Conservation (phyloP, 2,329 filamentous ascomycete species). For the Exophiala phaeomuriformis region DNA sequence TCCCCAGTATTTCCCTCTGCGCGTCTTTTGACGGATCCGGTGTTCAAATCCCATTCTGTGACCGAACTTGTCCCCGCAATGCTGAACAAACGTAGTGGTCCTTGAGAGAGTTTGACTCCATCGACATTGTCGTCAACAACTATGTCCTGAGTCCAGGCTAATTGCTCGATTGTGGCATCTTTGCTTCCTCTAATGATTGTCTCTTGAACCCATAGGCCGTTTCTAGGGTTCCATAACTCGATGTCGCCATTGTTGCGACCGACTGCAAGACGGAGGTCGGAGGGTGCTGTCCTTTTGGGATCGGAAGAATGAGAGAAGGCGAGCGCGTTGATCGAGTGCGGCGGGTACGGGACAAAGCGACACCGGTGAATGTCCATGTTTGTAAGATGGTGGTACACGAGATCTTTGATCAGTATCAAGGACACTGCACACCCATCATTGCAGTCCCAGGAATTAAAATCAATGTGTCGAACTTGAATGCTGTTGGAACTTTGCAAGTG, state of each 20-base stretch:
- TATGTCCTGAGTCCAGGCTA: constrained; percentile 85
- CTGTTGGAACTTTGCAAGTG: background rate
- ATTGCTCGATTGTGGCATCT: constrained; percentile 78
- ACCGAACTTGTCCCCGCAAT: constrained; percentile 88
- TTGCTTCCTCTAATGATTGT: constrained; percentile 74
- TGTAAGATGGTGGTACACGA: background rate
- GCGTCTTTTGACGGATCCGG: constrained; percentile 68
- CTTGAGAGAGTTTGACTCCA: constrained; percentile 53
- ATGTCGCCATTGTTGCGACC: constrained; percentile 93
- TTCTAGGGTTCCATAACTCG: constrained; percentile 90
- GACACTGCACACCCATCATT: background rate
- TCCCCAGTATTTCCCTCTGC: constrained; percentile 90
- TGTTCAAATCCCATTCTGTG: constrained; percentile 88
- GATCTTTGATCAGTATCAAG: background rate
- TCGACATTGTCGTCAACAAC: constrained; percentile 57
- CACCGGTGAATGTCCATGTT: constrained; percentile 93
- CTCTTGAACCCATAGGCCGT: constrained; percentile 81
- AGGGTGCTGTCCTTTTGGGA: constrained; percentile 48
- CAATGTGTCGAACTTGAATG: no score
- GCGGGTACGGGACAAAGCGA: constrained; percentile 87
- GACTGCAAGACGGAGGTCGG: constrained; percentile 66
- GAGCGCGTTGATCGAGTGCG: constrained; percentile 85
- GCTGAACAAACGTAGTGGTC: constrained; percentile 82
- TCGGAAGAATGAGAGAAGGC: constrained; percentile 75
- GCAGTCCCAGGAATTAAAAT: background rate